Evolutionary conservation across 192 early-diverging fungal genomes (phyloP).

Genomic region (Lunasporangiospora selenospora): DNA sequence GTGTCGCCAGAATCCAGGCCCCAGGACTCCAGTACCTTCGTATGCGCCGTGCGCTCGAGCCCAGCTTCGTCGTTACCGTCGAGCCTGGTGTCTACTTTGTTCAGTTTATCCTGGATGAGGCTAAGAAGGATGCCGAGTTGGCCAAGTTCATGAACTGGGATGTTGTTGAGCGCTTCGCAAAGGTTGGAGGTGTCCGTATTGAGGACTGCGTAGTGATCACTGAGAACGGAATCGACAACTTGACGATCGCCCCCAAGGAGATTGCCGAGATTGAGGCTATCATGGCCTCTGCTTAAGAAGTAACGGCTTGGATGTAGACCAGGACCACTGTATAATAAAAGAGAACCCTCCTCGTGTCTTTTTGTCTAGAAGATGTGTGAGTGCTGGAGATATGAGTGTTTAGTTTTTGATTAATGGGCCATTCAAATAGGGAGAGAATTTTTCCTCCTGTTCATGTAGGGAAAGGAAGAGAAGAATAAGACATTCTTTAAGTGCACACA

Average conservation of each 20-base stretch:
- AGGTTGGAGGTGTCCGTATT: slow-evolving; percentile 91
- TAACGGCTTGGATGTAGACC: too few relatives aligned
- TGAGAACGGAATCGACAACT: slow-evolving; percentile 81
- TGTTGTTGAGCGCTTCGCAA: slow-evolving; percentile 66
- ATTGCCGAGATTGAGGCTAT: slow-evolving; percentile 79
- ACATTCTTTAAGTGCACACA: too few relatives aligned
- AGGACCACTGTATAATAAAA: too few relatives aligned
- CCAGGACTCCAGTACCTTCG: slow-evolving; percentile 76
- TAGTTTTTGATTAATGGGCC: too few relatives aligned
- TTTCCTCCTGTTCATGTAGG: too few relatives aligned
- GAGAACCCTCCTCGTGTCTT: too few relatives aligned
- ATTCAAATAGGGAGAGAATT: too few relatives aligned
- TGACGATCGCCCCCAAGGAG: slow-evolving; percentile 84
- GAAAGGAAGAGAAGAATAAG: too few relatives aligned
- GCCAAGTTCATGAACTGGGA: slow-evolving; percentile 75
- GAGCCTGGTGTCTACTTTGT: slow-evolving; percentile 97
- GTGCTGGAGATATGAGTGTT: too few relatives aligned
- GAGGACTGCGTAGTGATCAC: slow-evolving; percentile 92
- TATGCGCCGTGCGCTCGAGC: slow-evolving; percentile 72
- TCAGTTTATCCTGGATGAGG: slow-evolving; percentile 70
- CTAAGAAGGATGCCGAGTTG: slow-evolving; percentile 60
- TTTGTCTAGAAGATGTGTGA: too few relatives aligned
- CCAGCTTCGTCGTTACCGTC: slow-evolving; percentile 89
- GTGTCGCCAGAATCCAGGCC: slow-evolving; percentile 69
- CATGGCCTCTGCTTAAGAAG: too few relatives aligned